Percentiles rank a stretch among this genome's conserved stretches.
Evolutionary conservation across 495 filamentous ascomycete genomes (phyloP).

Genomic region (Ascodesmis nigricans): DNA sequence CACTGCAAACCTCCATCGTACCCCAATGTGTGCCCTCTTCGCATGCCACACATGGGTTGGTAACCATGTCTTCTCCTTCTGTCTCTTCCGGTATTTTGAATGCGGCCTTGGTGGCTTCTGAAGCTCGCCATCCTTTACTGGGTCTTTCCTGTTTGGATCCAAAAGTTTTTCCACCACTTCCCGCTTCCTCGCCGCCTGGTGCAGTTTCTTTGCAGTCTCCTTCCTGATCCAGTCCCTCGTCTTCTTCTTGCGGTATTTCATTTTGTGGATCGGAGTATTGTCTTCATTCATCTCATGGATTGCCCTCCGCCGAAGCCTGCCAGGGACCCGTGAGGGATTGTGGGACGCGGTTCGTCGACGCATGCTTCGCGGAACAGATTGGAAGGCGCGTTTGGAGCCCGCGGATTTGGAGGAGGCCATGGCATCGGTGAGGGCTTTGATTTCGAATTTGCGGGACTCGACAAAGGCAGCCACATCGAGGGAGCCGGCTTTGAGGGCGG

Average conservation of each 20-base stretch:
- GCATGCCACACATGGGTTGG: conserved; percentile 89
- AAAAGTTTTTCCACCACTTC: conserved; percentile 31
- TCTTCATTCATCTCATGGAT: conserved; percentile 70
- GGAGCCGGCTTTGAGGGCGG: conserved; percentile 52
- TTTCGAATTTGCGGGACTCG: conserved; percentile 65
- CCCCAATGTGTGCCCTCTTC: conserved; percentile 73
- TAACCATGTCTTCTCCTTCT: conserved; percentile 76
- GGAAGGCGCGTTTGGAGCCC: conserved; percentile 57
- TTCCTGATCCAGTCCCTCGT: conserved; percentile 49
- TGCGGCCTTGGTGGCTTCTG: conserved; percentile 41
- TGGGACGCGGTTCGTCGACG: conserved; percentile 77
- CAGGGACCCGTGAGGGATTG: conserved; percentile 82
- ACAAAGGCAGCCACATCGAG: conserved; percentile 67
- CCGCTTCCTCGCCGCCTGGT: conserved; percentile 35
- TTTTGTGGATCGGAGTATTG: conserved; percentile 67
- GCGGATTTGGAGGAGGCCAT: conserved; percentile 49
- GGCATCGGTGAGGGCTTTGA: conserved; percentile 55
- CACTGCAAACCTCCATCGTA: conserved; percentile 71
- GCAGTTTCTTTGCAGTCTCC: conserved; percentile 56
- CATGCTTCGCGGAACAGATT: conserved; percentile 65
- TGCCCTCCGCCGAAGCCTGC: conserved; percentile 45
- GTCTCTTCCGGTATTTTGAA: conserved; percentile 63
- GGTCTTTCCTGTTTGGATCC: conserved; percentile 2
- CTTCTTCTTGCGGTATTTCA: conserved; percentile 46
- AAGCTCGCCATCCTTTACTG: conserved; percentile 29